Evolutionary conservation across 2,329 filamentous ascomycete species (phyloP).

Genomic region (Blastomyces silverae): DNA sequence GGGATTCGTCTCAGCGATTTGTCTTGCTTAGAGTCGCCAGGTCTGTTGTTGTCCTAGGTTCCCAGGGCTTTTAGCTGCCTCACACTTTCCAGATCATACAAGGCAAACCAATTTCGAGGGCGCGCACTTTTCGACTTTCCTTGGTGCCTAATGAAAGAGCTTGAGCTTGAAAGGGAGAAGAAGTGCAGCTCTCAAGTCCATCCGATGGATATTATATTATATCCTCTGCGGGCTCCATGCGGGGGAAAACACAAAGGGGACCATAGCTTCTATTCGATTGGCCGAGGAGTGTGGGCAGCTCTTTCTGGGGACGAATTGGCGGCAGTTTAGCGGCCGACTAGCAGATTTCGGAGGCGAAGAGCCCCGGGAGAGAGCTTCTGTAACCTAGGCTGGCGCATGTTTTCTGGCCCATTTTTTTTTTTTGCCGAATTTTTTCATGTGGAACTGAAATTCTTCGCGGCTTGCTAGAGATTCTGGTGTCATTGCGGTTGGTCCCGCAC

Average conservation of each 20-base stretch:
- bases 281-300: too few species aligned
- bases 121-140: not conserved
- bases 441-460: not conserved
- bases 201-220: not conserved
- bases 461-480: too few species aligned
- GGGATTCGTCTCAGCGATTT: not conserved
- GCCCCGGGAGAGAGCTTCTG: not conserved
- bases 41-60: too few species aligned
- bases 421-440: conserved; percentile 9
- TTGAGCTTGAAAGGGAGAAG: not conserved
- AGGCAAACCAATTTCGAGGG: not conserved
- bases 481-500: too few species aligned
- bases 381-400: not conserved
- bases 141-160: too few species aligned
- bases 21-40: too few species aligned
- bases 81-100: not conserved
- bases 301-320: not conserved
- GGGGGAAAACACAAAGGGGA: too few species aligned
- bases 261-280: too few species aligned
- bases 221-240: not conserved
- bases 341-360: not conserved
- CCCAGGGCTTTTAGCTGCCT: too few species aligned
- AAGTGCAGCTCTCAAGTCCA: not conserved
- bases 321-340: not conserved
- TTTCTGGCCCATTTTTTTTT: not conserved